These are phyloP conservation scores for Podospora fimiseda DNA, from an alignment of 495 filamentous ascomycete species.

Conservation along the genomic window DNA sequence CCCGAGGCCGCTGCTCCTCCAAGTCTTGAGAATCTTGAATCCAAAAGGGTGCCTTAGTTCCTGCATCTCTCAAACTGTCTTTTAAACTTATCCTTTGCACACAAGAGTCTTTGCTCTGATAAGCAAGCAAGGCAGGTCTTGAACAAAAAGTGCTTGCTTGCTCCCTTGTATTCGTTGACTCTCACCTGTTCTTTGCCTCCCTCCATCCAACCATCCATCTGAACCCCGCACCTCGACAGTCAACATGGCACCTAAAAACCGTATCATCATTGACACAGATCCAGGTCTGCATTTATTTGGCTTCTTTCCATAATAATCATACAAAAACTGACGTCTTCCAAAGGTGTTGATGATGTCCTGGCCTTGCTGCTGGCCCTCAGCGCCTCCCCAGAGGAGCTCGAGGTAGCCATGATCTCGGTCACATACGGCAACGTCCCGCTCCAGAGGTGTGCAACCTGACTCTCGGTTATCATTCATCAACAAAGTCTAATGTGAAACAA, in stretches of 20 bases:
- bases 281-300: conserved; percentile 46
- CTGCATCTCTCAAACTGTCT: too few relatives aligned
- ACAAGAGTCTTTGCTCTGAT: too few relatives aligned
- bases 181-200: not conserved
- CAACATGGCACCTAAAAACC: conserved; percentile 54
- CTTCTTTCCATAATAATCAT: not conserved
- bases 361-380: conserved; percentile 78
- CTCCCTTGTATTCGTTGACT: too few relatives aligned
- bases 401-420: conserved; percentile 81
- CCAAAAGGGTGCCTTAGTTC: too few relatives aligned
- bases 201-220: not conserved
- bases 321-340: conserved; percentile 21
- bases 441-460: conserved; percentile 46
- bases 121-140: too few relatives aligned
- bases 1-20: too few relatives aligned
- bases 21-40: too few relatives aligned
- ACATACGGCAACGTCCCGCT: conserved; percentile 91
- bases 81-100: too few relatives aligned
- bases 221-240: not conserved
- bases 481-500: conserved; percentile 8
- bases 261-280: conserved; percentile 92
- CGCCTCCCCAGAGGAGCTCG: conserved; percentile 74
- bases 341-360: conserved; percentile 90
- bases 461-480: conserved; percentile 2
- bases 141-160: too few relatives aligned